Evolutionary conservation across 139 green algal species (phyloP).

Genomic region (Micractinium conductrix): DNA sequence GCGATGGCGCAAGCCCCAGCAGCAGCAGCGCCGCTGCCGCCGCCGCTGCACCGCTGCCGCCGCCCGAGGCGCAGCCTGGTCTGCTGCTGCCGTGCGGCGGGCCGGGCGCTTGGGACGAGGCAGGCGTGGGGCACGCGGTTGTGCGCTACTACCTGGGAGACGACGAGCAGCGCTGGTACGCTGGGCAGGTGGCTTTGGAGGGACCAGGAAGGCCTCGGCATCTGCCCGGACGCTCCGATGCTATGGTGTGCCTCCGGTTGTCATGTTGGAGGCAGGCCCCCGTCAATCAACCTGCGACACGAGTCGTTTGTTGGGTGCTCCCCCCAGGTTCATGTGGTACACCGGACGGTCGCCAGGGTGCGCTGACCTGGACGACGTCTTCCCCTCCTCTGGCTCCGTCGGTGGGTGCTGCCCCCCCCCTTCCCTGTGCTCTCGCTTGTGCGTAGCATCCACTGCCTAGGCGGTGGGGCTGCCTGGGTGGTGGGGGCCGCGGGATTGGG

Average conservation of each 20-base stretch:
- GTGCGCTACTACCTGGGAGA: conserved; percentile 86
- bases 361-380: conserved; percentile 55
- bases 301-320: too few species aligned
- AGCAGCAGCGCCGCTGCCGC: background rate
- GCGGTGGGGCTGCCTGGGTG: too few species aligned
- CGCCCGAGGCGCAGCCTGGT: conserved; percentile 45
- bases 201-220: too few species aligned
- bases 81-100: conserved; percentile 64
- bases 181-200: too few species aligned
- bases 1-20: background rate
- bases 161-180: conserved; percentile 85
- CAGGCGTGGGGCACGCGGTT: conserved; percentile 72
- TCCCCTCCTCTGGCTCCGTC: conserved; percentile 63
- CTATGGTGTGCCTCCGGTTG: too few species aligned
- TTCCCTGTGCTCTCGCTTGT: too few species aligned
- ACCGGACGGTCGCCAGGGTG: conserved; percentile 47
- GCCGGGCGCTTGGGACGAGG: conserved; percentile 75
- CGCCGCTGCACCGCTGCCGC: conserved; percentile 32
- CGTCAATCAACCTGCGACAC: too few species aligned
- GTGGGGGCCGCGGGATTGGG: too few species aligned
- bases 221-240: too few species aligned
- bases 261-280: too few species aligned
- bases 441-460: too few species aligned
- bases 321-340: conserved; percentile 97
- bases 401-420: conserved; percentile 55